A percentile compares a stretch with the other conserved stretches of the same genome.
Evolutionary conservation across 805 yeast genomes (phyloP).

Genomic region (Candida tibetensis): DNA sequence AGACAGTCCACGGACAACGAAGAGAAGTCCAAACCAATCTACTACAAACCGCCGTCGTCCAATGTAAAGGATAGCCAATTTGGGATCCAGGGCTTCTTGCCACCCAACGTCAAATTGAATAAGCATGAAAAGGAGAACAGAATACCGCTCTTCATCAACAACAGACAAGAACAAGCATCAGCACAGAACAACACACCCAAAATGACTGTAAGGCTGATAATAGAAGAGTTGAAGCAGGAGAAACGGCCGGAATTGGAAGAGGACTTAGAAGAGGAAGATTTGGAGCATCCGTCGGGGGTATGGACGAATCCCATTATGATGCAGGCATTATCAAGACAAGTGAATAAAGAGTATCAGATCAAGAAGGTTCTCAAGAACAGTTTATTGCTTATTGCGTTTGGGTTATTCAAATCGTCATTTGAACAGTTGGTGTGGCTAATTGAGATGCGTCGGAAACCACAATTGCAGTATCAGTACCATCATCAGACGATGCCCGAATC

Average conservation of each 20-base stretch:
- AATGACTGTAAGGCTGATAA: neutral
- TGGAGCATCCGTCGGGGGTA: slow-evolving; percentile 17
- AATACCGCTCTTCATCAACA: slow-evolving; percentile 7
- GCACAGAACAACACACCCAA: neutral
- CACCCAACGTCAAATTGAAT: slow-evolving; percentile 17
- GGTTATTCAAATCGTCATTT: slow-evolving; percentile 16
- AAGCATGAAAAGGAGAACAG: slow-evolving; percentile 1
- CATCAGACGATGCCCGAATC: slow-evolving; percentile 8
- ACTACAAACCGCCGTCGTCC: slow-evolving; percentile 31
- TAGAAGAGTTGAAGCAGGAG: neutral
- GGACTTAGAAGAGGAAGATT: slow-evolving; percentile 5
- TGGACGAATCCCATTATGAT: slow-evolving; percentile 44
- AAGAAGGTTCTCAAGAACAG: slow-evolving; percentile 28
- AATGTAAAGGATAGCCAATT: slow-evolving; percentile 21
- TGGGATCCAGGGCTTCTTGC: slow-evolving; percentile 26
- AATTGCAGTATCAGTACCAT: slow-evolving; percentile 13
- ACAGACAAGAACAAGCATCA: neutral
- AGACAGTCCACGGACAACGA: neutral
- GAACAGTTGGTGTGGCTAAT: slow-evolving; percentile 1
- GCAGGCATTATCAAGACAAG: slow-evolving; percentile 44
- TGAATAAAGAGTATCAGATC: slow-evolving; percentile 38
- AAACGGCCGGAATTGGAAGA: slow-evolving; percentile 6
- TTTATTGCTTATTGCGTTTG: slow-evolving; percentile 25
- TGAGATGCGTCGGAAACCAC: slow-evolving; percentile 5
- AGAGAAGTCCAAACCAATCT: slow-evolving; percentile 20